phyloP scores from a whole-genome alignment of 331 rosid genomes.

The Telfairia occidentalis region DNA sequence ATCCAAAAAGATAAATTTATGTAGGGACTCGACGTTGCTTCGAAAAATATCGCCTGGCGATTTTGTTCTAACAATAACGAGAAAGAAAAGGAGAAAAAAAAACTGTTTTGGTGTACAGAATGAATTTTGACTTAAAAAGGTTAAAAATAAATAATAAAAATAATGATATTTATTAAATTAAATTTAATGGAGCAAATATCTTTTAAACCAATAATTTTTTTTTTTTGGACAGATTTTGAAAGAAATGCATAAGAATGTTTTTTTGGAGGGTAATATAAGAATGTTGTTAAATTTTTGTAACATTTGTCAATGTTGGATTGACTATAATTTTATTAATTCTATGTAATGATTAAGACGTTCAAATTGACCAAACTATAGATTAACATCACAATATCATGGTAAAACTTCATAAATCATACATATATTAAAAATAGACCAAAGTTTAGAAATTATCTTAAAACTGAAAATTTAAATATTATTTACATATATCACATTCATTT shows the following conservation, averaged over 20 bases:
- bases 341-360: background rate
- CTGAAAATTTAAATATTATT: background rate
- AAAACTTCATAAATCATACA: too few species aligned
- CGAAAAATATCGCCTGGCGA: background rate
- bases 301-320: background rate
- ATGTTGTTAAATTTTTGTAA: background rate
- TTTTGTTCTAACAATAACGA: background rate
- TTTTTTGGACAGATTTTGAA: too few species aligned
- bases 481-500: background rate
- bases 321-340: background rate
- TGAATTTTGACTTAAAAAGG: background rate
- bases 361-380: background rate
- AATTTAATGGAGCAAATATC: too few species aligned
- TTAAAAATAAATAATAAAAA: background rate
- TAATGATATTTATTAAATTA: too few species aligned
- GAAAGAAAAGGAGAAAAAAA: background rate
- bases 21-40: background rate
- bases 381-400: background rate
- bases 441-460: too few species aligned
- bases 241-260: too few species aligned
- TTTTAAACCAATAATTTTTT: too few species aligned
- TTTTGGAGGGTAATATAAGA: too few species aligned
- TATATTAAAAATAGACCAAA: too few species aligned
- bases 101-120: background rate
- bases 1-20: background rate